A percentile compares a stretch with the other conserved stretches of the same genome.
These are phyloP conservation scores for Cordyceps tenuipes DNA, from an alignment of 2,329 filamentous ascomycete genomes.

Conservation along the genomic window DNA sequence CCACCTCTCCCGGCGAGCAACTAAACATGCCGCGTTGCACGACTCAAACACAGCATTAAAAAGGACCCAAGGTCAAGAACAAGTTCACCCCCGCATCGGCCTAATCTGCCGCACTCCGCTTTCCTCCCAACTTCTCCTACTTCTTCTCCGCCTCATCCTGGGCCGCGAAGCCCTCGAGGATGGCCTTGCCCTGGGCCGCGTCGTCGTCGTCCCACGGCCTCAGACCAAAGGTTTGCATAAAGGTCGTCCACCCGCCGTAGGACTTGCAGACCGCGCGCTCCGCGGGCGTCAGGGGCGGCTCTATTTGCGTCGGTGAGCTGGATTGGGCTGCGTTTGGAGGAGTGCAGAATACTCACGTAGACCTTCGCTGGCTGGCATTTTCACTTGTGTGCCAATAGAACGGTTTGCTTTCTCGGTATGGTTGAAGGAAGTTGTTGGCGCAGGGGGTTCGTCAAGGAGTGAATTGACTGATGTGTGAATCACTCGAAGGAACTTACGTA, in stretches of 20 bases:
- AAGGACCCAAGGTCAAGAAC: not conserved
- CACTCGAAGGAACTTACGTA: too few species aligned
- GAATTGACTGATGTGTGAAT: too few species aligned
- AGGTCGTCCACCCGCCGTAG: slow-evolving; percentile 13
- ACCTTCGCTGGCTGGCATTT: not conserved
- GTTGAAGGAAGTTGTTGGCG: too few species aligned
- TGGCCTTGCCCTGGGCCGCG: slow-evolving; percentile 8
- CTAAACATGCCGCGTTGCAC: too few species aligned
- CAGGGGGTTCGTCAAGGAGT: too few species aligned
- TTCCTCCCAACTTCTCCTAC: not conserved
- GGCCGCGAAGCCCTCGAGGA: not conserved
- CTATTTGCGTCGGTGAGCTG: not conserved
- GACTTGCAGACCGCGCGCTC: slow-evolving; percentile 11
- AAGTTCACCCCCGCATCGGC: not conserved
- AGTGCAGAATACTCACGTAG: not conserved
- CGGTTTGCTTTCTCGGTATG: too few species aligned
- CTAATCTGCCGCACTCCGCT: not conserved
- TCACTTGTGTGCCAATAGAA: not conserved
- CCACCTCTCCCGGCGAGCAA: too few species aligned
- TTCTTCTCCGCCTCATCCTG: not conserved
- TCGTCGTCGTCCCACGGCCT: slow-evolving; percentile 10
- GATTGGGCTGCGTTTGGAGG: not conserved
- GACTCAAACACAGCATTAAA: not conserved
- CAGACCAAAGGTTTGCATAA: slow-evolving; percentile 6
- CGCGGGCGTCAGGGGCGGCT: slow-evolving; percentile 10